Base-by-base conservation (phyloP, 805 yeast genomes). In the Candida alai region DNA sequence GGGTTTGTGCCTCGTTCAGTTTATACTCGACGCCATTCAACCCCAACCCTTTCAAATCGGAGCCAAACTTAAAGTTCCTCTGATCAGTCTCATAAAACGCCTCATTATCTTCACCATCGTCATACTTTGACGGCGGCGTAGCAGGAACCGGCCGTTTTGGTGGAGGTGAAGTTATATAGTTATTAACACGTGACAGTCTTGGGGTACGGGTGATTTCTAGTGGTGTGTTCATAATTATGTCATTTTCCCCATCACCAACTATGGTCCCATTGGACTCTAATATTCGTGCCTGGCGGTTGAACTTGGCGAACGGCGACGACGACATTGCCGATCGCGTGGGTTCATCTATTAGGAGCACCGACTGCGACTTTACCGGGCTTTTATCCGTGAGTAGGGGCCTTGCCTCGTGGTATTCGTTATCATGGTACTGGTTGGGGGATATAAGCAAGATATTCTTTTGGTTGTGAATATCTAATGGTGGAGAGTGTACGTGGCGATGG, bases 271-370 rank as follows among this genome's bases (percentile, higher is more conserved):
- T 52, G 10, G 19, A 14, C 39, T 66, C 73, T 4, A 66, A 61
- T 6, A 66, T 70, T 19, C 71, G 52, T 2, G 73, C 73, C 42
- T 66, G 73, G 33, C 73, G 51, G 36, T 66, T 66, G 5, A 54
- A 65, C 41, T 50, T 60, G 1, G 70, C 73, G 49, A 61, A 49
- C 5, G 73, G 73, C 19, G 69, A 62, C 4, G 28, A 25, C 14
- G 4, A 9, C 7, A 15, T 18, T 14, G 13, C 17, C 11, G 28
- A 26, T 9, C 28, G 19, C 9, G 28, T 12, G 5, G n/a, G 16
- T 13, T 26, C 28, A n/a, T n/a, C n/a, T n/a, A n/a, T n/a, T 6
- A 14, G 9, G 3, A 19, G 7, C 5, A 26, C 28, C 8, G 19
- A 3, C 19, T 26, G 28, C 10, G 28, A 19, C 11, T 26, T 26